A percentile compares a stretch with the other conserved stretches of the same genome.
phyloP scores from a whole-genome alignment of 2,329 filamentous ascomycete genomes.

The Colletotrichum cuscutae region DNA sequence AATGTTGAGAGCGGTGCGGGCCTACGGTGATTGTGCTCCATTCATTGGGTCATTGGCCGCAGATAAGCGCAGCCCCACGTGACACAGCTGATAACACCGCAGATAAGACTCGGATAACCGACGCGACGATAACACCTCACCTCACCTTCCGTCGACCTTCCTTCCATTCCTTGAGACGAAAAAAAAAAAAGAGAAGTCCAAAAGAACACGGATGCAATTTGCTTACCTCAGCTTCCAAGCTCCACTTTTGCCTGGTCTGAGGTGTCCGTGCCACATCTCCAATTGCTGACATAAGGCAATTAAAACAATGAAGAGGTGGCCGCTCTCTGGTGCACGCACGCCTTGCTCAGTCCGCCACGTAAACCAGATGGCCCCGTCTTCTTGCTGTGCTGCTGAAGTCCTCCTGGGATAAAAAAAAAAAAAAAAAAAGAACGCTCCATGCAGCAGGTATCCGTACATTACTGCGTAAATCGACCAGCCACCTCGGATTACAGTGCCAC shows the following conservation, averaged over 20 bases:
- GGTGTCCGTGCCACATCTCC: not conserved
- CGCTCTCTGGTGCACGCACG: not conserved
- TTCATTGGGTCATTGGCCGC: conserved; percentile 6
- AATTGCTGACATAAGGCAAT: conserved; percentile 14
- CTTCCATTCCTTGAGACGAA: not conserved
- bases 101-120: no score
- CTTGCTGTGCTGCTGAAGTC: not conserved
- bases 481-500: not conserved
- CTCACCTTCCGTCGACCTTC: not conserved
- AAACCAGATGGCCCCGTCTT: conserved; percentile 13
- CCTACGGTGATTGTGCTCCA: not conserved
- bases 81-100: not conserved
- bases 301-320: not conserved
- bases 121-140: not conserved
- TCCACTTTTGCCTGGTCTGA: not conserved
- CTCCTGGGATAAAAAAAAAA: not conserved
- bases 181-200: not conserved
- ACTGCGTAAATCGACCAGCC: not conserved
- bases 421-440: conserved; percentile 2
- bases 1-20: not conserved
- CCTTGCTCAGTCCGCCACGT: conserved; percentile 18
- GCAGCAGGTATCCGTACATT: no score
- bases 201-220: not conserved
- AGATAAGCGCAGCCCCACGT: conserved; percentile 13
- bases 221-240: not conserved